phyloP scores from a whole-genome alignment of 495 filamentous ascomycete genomes.

The Xylaria intraflava region DNA sequence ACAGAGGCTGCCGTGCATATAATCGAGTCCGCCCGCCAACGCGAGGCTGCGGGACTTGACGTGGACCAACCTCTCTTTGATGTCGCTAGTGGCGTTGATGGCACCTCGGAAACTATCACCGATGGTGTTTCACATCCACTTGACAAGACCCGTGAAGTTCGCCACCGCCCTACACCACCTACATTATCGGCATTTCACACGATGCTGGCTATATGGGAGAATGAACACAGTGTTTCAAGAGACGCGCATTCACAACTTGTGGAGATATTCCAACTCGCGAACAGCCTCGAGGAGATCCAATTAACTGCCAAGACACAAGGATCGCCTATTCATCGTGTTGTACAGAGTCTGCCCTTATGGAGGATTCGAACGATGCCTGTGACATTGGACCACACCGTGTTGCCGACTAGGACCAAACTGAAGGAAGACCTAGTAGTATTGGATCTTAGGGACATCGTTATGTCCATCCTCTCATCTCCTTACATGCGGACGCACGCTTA shows the following conservation, averaged over 20 bases:
- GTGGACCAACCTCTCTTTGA: neutral
- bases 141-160: neutral
- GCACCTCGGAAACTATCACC: neutral
- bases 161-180: neutral
- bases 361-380: neutral
- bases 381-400: neutral
- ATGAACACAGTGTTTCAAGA: neutral
- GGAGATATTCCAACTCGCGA: neutral
- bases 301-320: neutral
- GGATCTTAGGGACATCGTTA: neutral
- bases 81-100: neutral
- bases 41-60: neutral
- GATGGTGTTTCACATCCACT: neutral
- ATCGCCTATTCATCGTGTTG: neutral
- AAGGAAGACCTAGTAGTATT: neutral
- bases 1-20: neutral
- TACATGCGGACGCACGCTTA: neutral
- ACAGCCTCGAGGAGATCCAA: neutral
- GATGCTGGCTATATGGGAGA: neutral
- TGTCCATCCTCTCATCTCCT: neutral
- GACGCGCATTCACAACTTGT: neutral
- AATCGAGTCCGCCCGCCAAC: neutral
- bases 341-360: neutral
- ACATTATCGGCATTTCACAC: neutral
- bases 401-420: neutral